A percentile compares a stretch with the other conserved stretches of the same genome.
Conservation (phyloP, 2,329 filamentous ascomycete genomes). For the Ceratocystiopsis sp. region DNA sequence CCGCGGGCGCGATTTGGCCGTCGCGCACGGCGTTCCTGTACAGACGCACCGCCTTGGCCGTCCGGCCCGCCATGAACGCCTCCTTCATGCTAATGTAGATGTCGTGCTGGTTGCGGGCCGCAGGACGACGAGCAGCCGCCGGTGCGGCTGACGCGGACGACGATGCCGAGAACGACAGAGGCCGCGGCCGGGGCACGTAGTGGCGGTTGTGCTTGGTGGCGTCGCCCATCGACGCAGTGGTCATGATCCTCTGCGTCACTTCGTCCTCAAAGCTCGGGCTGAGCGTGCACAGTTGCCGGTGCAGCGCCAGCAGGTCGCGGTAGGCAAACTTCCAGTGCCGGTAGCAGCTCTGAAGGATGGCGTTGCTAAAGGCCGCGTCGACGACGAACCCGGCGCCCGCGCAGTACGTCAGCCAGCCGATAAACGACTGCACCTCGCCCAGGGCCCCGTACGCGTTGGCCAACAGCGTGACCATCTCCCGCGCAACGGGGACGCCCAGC, state of each 20-base stretch:
- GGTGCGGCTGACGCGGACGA: constrained; percentile 1
- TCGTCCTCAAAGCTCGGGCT: constrained; percentile 18
- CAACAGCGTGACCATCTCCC: constrained; percentile 23
- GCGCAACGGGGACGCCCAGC: constrained; percentile 19
- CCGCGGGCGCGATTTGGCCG: constrained; percentile 19
- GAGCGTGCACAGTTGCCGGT: constrained; percentile 17
- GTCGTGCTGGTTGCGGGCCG: constrained; percentile 13
- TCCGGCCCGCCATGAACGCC: constrained; percentile 17
- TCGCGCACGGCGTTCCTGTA: constrained; percentile 21
- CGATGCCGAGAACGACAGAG: constrained; percentile 10
- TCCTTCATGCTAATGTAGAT: constrained; percentile 24
- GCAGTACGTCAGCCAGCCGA: constrained; percentile 25
- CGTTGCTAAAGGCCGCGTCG: constrained; percentile 21
- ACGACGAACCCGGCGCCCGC: constrained; percentile 18
- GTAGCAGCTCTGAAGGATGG: constrained; percentile 21
- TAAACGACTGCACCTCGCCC: constrained; percentile 21
- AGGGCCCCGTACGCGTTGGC: constrained; percentile 24
- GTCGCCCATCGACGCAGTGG: constrained; percentile 18
- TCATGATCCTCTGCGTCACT: constrained; percentile 23
- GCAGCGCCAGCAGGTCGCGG: constrained; percentile 18
- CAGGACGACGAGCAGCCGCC: constrained; percentile 5
- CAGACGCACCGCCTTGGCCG: constrained; percentile 17
- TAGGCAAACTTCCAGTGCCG: constrained; percentile 22
- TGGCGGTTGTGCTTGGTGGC: constrained; percentile 9
- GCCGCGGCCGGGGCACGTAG: constrained; percentile 12